These are phyloP conservation scores for Emergomyces africanus DNA, from an alignment of 2,329 filamentous ascomycete species.

Conservation along the genomic window DNA sequence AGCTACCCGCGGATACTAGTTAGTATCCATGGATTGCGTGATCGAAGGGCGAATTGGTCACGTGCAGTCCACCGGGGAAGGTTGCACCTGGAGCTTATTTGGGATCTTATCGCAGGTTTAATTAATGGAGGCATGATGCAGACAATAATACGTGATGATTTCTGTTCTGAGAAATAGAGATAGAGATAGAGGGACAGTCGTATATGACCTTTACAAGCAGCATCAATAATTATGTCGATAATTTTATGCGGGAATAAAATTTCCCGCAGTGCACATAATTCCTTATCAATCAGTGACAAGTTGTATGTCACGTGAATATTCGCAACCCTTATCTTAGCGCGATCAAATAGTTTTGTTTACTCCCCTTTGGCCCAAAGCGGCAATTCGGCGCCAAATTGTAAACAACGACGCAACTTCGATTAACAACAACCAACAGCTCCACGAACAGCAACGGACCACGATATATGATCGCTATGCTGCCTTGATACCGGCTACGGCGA, in stretches of 20 bases:
- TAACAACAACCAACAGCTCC: neutral
- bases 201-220: neutral
- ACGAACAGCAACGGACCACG: neutral
- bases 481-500: neutral
- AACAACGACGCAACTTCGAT: neutral
- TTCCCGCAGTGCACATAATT: too few species aligned
- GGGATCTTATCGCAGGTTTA: too few species aligned
- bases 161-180: neutral
- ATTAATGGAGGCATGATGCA: neutral
- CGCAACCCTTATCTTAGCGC: constrained; percentile 22
- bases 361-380: neutral
- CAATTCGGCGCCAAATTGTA: neutral
- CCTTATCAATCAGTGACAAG: neutral
- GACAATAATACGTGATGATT: neutral
- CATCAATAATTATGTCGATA: neutral
- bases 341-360: constrained; percentile 16
- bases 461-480: neutral
- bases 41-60: neutral
- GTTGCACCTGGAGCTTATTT: too few species aligned
- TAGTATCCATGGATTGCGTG: neutral
- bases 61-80: neutral
- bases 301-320: neutral
- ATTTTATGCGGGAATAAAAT: neutral
- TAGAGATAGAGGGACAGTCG: neutral
- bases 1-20: neutral